Base-by-base conservation (phyloP, 305 asterid genomes). In the Galium porrigens region DNA sequence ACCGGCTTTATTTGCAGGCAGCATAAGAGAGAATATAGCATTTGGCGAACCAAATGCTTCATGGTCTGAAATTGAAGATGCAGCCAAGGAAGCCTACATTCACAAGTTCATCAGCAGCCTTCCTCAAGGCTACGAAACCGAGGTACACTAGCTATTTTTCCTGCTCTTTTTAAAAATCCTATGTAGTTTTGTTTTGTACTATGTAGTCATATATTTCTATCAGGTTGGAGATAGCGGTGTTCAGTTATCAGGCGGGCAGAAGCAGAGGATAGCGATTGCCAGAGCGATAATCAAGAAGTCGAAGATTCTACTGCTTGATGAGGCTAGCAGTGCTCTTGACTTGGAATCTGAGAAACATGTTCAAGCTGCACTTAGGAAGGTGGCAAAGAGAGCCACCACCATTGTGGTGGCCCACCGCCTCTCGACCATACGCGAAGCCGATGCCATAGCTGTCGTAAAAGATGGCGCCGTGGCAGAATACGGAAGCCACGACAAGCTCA, bases 181-280 rank as follows among this genome's bases (percentile, higher is more conserved):
- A 27, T 62, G n/a, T 51, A 36, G 42, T 7, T 36, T 36, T 36
- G 11, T 36, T 36, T 36, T 36, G 11, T 36, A 36, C 42, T 0
- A 33, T n/a, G 68, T 51, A 10, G 17, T 22, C 32, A 25, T 36
- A 7, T 7, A 10, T 6, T 1, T 7, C 41, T 6, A 7, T 36
- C 30, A 27, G 30, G 30, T 27, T 27, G 30, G 30, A 27, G 30
- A 27, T 27, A 80, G 89, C 55, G 96, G 96, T 5, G 83, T 85
- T n/a, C 95, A 86, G 39, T 71, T 89, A 65, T 89, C 95, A 7
- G 96, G 96, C 6, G 96, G 96, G 29, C 96, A 89, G 73, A 89
- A 89, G 76, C 96, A 89, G 70, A 76, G 96, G 71, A 85, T 89
- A 48, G 94, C 96, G 10, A 89, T 89, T 69, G 96, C 96, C 15